These are phyloP conservation scores for Metschnikowia lunata DNA, from an alignment of 805 yeast genomes.

Conservation along the genomic window DNA sequence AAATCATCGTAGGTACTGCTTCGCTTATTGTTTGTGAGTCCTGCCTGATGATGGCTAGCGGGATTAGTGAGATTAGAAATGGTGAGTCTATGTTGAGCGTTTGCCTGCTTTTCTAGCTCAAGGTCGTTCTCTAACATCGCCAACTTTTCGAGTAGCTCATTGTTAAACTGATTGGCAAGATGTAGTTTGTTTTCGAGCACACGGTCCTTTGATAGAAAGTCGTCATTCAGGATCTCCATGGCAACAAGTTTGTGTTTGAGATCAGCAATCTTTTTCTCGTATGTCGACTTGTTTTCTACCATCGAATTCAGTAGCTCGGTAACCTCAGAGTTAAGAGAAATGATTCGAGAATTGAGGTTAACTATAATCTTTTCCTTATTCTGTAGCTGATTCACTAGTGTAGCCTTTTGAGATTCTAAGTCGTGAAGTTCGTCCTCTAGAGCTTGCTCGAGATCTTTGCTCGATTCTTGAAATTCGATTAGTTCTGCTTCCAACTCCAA, in stretches of 20 bases:
- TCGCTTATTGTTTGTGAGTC: slow-evolving; percentile 6
- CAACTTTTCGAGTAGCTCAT: slow-evolving; percentile 38
- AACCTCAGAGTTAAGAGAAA: slow-evolving; percentile 20
- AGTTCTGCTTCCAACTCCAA: slow-evolving; percentile 36
- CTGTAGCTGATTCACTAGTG: slow-evolving; percentile 16
- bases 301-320: slow-evolving; percentile 14
- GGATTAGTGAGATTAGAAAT: slow-evolving; percentile 13
- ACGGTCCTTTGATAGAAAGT: slow-evolving; percentile 37
- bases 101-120: slow-evolving; percentile 14
- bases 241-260: slow-evolving; percentile 32
- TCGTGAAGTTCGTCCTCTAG: slow-evolving; percentile 40
- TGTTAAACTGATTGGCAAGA: slow-evolving; percentile 34
- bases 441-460: slow-evolving; percentile 42
- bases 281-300: slow-evolving; percentile 10
- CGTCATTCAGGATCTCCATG: slow-evolving; percentile 42
- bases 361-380: slow-evolving; percentile 19
- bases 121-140: slow-evolving; percentile 42
- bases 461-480: slow-evolving; percentile 40
- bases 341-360: slow-evolving; percentile 14
- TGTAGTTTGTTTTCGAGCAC: slow-evolving; percentile 30
- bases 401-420: slow-evolving; percentile 25
- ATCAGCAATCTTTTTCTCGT: slow-evolving; percentile 19
- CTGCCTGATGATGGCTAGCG: not conserved
- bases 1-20: slow-evolving; percentile 12
- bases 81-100: slow-evolving; percentile 13